Percentiles rank a stretch among this genome's conserved stretches.
Conservation (phyloP, 768 basidiomycete species). For the Neoboletus magnificus region DNA sequence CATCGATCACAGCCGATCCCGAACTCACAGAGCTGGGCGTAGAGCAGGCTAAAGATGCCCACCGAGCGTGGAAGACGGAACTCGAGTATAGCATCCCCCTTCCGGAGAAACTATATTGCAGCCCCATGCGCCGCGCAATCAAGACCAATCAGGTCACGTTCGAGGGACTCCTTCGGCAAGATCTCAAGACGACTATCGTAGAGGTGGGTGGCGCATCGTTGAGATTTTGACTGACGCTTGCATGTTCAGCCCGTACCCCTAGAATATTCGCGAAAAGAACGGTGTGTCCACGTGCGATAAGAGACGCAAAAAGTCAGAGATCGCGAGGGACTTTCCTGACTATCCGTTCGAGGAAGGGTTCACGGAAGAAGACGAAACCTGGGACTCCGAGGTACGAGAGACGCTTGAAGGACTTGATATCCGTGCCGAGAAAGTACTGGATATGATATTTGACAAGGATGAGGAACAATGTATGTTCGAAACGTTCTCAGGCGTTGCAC, state of each 20-base stretch:
- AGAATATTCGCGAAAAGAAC: conserved; percentile 68
- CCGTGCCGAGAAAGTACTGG: conserved; percentile 52
- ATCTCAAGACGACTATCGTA: conserved; percentile 41
- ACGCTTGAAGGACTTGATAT: conserved; percentile 40
- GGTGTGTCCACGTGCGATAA: conserved; percentile 72
- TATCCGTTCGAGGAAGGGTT: conserved; percentile 57
- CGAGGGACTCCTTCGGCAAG: conserved; percentile 34
- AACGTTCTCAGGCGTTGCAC: not conserved
- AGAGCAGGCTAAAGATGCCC: conserved; percentile 49
- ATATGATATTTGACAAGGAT: conserved; percentile 50
- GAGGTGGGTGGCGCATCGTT: conserved; percentile 44
- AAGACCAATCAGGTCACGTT: conserved; percentile 57
- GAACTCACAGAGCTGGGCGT: conserved; percentile 57
- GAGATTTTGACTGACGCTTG: not conserved
- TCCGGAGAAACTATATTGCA: conserved; percentile 57
- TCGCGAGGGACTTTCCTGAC: conserved; percentile 44
- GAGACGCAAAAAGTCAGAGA: conserved; percentile 48
- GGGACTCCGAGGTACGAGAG: conserved; percentile 56
- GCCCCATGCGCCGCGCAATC: conserved; percentile 61
- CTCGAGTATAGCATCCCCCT: conserved; percentile 39
- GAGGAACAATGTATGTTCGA: conserved; percentile 43
- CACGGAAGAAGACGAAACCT: conserved; percentile 60
- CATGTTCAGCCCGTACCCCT: not conserved
- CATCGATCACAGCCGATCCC: conserved; percentile 52
- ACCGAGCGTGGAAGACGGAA: conserved; percentile 49